phyloP scores from a whole-genome alignment of 2,329 filamentous ascomycete genomes.

The Rhynchosporium graminicola region DNA sequence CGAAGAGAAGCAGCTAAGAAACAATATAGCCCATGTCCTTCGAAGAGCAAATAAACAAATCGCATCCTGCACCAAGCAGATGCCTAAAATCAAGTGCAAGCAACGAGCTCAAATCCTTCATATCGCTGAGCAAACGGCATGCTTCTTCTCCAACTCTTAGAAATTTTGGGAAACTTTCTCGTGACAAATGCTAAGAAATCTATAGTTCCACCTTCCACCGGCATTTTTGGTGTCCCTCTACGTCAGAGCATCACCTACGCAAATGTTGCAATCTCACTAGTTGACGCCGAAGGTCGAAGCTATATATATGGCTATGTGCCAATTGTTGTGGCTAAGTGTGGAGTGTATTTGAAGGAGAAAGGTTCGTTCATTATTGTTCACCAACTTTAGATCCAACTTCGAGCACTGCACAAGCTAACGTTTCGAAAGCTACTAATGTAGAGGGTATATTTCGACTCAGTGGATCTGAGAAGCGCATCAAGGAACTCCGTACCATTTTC shows the following conservation, averaged over 20 bases:
- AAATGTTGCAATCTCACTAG: conserved; percentile 95
- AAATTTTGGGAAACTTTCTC: conserved; percentile 4
- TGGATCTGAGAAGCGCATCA: conserved; percentile 97
- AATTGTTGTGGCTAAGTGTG: conserved; percentile 97
- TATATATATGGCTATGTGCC: conserved; percentile 99
- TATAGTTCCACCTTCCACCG: conserved; percentile 50
- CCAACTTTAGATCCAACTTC: conserved; percentile 1
- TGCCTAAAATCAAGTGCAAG: conserved; percentile 15
- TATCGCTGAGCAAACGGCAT: neutral
- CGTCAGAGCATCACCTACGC: conserved; percentile 95
- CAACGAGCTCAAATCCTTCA: neutral
- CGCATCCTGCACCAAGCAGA: neutral
- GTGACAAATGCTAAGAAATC: conserved; percentile 25
- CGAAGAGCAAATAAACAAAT: conserved; percentile 5
- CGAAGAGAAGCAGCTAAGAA: neutral
- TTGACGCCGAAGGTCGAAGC: conserved; percentile 88
- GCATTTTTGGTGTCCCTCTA: conserved; percentile 93
- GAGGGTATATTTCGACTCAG: conserved; percentile 96
- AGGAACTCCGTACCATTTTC: conserved; percentile 88
- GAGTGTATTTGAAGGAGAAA: conserved; percentile 96
- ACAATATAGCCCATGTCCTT: neutral
- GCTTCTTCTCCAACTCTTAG: conserved; percentile 9
- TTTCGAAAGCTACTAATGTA: conserved; percentile 74
- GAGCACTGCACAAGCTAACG: conserved; percentile 7
- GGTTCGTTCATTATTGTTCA: conserved; percentile 59